These are phyloP conservation scores for Metschnikowia dekortorum DNA, from an alignment of 805 yeast genomes.

Conservation along the genomic window DNA sequence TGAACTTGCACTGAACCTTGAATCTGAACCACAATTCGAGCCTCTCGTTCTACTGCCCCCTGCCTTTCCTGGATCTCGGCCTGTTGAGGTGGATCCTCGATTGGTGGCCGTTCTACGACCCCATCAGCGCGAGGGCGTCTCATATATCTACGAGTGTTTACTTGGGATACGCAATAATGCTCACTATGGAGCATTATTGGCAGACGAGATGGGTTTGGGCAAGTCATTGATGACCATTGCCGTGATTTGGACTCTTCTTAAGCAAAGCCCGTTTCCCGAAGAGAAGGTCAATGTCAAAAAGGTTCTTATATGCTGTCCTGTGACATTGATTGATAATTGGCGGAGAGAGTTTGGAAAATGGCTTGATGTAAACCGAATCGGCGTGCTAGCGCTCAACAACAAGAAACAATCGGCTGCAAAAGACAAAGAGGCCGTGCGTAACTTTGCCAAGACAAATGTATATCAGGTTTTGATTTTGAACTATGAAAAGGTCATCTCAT, in stretches of 20 bases:
- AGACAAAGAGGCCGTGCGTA: constrained; percentile 53
- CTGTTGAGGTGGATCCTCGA: constrained; percentile 57
- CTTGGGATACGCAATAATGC: constrained; percentile 57
- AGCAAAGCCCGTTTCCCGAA: constrained; percentile 48
- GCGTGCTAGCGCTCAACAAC: constrained; percentile 58
- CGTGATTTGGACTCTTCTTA: constrained; percentile 75
- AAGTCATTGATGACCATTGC: constrained; percentile 79
- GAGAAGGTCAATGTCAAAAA: constrained; percentile 45
- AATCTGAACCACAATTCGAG: background rate
- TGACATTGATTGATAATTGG: constrained; percentile 86
- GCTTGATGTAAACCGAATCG: constrained; percentile 63
- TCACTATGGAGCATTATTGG: constrained; percentile 72
- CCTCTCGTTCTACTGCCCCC: constrained; percentile 2
- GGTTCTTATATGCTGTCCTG: constrained; percentile 84
- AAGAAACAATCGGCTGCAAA: constrained; percentile 43
- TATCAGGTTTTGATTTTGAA: constrained; percentile 84
- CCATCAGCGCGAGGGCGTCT: constrained; percentile 84
- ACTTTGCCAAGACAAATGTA: constrained; percentile 62
- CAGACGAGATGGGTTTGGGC: constrained; percentile 98
- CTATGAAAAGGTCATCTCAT: constrained; percentile 70
- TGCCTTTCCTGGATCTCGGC: background rate
- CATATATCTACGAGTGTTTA: constrained; percentile 76
- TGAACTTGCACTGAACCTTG: background rate
- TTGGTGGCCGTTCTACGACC: constrained; percentile 57
- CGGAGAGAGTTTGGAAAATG: constrained; percentile 82